Base-by-base conservation (phyloP, 2,329 filamentous ascomycete species). In the Penicillium sp. region DNA sequence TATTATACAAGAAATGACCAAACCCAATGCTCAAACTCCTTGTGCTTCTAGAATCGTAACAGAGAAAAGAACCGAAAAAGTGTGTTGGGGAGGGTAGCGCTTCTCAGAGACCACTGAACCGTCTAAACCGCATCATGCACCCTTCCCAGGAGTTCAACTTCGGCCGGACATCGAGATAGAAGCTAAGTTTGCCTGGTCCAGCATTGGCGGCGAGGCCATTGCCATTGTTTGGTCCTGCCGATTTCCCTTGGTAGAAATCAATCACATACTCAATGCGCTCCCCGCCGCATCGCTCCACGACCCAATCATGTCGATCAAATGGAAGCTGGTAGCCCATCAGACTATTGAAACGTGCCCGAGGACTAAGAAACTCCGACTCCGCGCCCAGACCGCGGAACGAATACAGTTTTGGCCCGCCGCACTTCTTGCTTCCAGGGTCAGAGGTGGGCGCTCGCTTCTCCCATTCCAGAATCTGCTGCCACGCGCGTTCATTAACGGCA, bases 251-350 rank as follows among this genome's bases (percentile, higher is more conserved):
- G 75, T 99, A 99, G 71, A 99, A 99, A 78, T 99, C 95, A 76
- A 99, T 99, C 45, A 99, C 90, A 75, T 99, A 99, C 71, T 98
- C 95, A 53, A 99, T 81, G 71, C 87, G 87, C 61, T 76, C 73
- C 7, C 80, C 81, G 21, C 91, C 94, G 74, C 95, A 98, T 56
- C 95, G 85, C 78, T 99, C 93, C 41, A 99, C 90, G 26, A 97
- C 88, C 95, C 95, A 99, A 77, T 99, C 95, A 76, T 99, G 95
- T 30, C 95, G 85, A 79, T 99, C 95, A 77, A 99, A 99, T 1
- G 95, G 95, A 57, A 90, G 84, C 63, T 90, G 89, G 77, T 97
- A 98, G n/a, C 95, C 95, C 58, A 97, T 80, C 61, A 93, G 78
- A 5, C 89, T 91, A 77, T 96, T 96, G 68, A 95, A 78, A 62